Percentiles rank a stretch among this genome's conserved stretches.
Conservation (phyloP, 441 rosid genomes). For the Populus trichocarpa region DNA sequence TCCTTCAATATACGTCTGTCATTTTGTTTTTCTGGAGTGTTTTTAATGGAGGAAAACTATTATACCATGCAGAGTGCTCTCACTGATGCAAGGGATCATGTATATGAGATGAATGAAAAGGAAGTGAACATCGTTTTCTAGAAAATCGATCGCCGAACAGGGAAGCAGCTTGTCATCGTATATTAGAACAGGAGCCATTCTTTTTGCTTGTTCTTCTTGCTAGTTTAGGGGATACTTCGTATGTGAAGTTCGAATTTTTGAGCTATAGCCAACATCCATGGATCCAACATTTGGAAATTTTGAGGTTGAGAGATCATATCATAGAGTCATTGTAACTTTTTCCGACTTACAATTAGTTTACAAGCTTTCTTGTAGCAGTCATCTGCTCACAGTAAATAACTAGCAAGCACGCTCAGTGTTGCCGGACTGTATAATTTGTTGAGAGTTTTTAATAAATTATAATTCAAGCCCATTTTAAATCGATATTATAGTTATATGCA, state of each 20-base stretch:
- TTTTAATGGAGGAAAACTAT: neutral
- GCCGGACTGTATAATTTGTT: neutral
- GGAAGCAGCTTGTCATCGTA: conserved; percentile 1
- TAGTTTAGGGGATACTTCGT: conserved; percentile 11
- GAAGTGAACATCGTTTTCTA: conserved; percentile 83
- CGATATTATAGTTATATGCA: neutral
- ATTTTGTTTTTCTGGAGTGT: neutral
- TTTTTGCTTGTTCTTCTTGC: conserved; percentile 26
- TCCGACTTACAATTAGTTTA: neutral
- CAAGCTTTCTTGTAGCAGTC: neutral
- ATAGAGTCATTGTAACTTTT: neutral
- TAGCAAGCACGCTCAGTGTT: too few species aligned
- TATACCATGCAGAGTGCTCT: conserved; percentile 69
- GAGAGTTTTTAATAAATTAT: neutral
- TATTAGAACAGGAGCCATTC: conserved; percentile 15
- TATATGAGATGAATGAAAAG: conserved; percentile 86
- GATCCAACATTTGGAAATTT: neutral
- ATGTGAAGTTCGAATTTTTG: conserved; percentile 6
- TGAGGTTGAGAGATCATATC: neutral
- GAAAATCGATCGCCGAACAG: conserved; percentile 16
- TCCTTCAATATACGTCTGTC: neutral
- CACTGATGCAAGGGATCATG: conserved; percentile 85
- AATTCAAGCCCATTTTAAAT: too few species aligned
- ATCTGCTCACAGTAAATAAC: neutral
- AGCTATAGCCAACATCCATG: conserved; percentile 6